Evolutionary conservation across 2,329 filamentous ascomycete genomes (phyloP).

Genomic region (Parastagonospora nodorum): DNA sequence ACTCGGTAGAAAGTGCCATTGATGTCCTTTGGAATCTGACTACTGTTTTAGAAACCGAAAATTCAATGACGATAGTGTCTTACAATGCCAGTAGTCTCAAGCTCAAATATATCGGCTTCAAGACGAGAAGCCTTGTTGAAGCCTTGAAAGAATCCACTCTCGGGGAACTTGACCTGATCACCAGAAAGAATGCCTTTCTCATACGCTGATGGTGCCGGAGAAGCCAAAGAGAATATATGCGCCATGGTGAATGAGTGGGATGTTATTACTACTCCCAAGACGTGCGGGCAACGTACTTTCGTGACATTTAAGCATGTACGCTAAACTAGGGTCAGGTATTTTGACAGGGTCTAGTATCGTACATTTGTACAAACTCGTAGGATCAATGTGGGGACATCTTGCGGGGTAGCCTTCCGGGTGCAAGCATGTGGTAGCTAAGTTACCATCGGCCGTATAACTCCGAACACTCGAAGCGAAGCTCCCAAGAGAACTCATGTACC

Average conservation of each 20-base stretch:
- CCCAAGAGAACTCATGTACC: no score
- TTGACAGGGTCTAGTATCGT: slow-evolving; percentile 9
- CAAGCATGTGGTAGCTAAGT: background rate
- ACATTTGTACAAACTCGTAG: background rate
- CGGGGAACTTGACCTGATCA: slow-evolving; percentile 40
- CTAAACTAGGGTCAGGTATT: background rate
- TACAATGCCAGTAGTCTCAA: slow-evolving; percentile 46
- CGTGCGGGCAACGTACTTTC: no score
- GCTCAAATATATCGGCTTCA: slow-evolving; percentile 48
- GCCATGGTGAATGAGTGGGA: slow-evolving; percentile 23
- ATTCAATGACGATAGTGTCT: background rate
- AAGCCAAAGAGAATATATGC: slow-evolving; percentile 41
- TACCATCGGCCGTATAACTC: slow-evolving; percentile 11
- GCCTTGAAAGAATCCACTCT: slow-evolving; percentile 44
- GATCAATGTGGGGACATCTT: slow-evolving; percentile 16
- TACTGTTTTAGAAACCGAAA: background rate
- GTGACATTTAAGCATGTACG: no score
- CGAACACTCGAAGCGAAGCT: background rate
- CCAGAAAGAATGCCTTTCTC: slow-evolving; percentile 25
- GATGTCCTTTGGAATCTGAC: slow-evolving; percentile 48
- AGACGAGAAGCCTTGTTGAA: slow-evolving; percentile 49
- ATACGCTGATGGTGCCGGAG: slow-evolving; percentile 30
- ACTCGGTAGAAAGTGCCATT: slow-evolving; percentile 53
- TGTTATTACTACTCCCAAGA: no score
- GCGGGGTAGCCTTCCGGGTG: slow-evolving; percentile 16